These are phyloP conservation scores for Venustampulla echinocandica DNA, from an alignment of 495 filamentous ascomycete species.

Conservation along the genomic window DNA sequence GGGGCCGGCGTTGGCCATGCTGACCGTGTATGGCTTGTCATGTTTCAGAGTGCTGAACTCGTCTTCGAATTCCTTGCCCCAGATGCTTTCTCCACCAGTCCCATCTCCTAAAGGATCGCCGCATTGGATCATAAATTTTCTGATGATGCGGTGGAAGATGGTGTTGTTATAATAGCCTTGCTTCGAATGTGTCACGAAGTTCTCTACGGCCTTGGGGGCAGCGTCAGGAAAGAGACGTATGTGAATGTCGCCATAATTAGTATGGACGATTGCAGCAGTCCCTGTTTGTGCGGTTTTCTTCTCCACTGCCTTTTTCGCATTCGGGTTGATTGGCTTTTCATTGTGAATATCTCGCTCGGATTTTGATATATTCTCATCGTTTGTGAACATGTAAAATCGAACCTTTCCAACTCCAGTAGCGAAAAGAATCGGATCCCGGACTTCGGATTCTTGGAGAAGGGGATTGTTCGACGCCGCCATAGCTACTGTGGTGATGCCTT, in stretches of 20 bases:
- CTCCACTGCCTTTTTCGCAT: constrained; percentile 40
- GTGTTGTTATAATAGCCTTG: constrained; percentile 93
- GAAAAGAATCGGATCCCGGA: constrained; percentile 81
- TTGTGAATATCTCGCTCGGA: constrained; percentile 87
- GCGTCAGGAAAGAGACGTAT: constrained; percentile 88
- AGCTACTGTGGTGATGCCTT: constrained; percentile 84
- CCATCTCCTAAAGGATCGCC: constrained; percentile 93
- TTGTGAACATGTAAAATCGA: constrained; percentile 97
- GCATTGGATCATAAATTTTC: constrained; percentile 96
- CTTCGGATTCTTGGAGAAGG: constrained; percentile 84
- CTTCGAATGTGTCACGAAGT: constrained; percentile 87
- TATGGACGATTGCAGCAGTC: constrained; percentile 78
- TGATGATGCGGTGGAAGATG: constrained; percentile 94
- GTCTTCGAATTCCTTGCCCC: constrained; percentile 92
- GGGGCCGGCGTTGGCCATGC: constrained; percentile 94
- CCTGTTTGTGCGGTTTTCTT: constrained; percentile 59
- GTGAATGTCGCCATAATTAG: constrained; percentile 89
- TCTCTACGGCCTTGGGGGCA: constrained; percentile 94
- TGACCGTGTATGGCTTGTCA: constrained; percentile 91
- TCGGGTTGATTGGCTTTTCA: constrained; percentile 65
- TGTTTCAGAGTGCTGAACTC: constrained; percentile 88
- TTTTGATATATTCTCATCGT: constrained; percentile 75
- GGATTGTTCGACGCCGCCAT: constrained; percentile 96
- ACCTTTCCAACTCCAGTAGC: constrained; percentile 78
- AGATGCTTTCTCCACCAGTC: constrained; percentile 93